A percentile compares a stretch with the other conserved stretches of the same genome.
phyloP scores from a whole-genome alignment of 306 rosid species.

The Cucumis sativus region DNA sequence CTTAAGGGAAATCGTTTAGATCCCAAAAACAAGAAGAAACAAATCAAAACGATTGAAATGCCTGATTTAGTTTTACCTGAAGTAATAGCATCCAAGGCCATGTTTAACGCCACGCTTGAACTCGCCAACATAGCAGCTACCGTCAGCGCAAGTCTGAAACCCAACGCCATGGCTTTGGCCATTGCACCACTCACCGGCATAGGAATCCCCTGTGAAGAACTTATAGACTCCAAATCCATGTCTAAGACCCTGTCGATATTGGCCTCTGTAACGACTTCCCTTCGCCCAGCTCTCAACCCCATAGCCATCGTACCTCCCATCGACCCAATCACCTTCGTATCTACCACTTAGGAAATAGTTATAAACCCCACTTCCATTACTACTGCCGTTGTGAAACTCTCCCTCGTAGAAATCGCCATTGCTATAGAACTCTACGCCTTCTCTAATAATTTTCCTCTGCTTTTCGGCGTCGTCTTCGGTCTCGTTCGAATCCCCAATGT shows the following conservation, averaged over 20 bases:
- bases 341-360: constrained; percentile 76
- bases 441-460: constrained; percentile 33
- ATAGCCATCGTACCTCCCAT: constrained; percentile 79
- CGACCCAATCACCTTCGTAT: constrained; percentile 95
- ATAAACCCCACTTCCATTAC: constrained; percentile 93
- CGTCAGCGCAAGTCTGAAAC: constrained; percentile 83
- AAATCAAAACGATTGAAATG: not conserved
- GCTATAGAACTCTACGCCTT: constrained; percentile 93
- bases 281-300: constrained; percentile 94
- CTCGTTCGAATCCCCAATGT: constrained; percentile 52
- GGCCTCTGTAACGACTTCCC: constrained; percentile 79
- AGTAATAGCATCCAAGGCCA: constrained; percentile 89
- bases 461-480: not conserved
- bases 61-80: constrained; percentile 35
- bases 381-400: constrained; percentile 66
- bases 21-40: not conserved
- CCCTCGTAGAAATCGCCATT: constrained; percentile 97
- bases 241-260: constrained; percentile 70
- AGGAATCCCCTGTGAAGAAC: constrained; percentile 78
- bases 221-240: constrained; percentile 83
- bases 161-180: constrained; percentile 97
- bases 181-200: constrained; percentile 82
- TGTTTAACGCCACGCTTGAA: constrained; percentile 91
- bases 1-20: not conserved
- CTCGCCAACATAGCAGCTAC: constrained; percentile 73